Evolutionary conservation across 768 basidiomycete species (phyloP), one percentile per base, ranked within the genome.

Genomic region (Macrolepiota dolichaula): DNA sequence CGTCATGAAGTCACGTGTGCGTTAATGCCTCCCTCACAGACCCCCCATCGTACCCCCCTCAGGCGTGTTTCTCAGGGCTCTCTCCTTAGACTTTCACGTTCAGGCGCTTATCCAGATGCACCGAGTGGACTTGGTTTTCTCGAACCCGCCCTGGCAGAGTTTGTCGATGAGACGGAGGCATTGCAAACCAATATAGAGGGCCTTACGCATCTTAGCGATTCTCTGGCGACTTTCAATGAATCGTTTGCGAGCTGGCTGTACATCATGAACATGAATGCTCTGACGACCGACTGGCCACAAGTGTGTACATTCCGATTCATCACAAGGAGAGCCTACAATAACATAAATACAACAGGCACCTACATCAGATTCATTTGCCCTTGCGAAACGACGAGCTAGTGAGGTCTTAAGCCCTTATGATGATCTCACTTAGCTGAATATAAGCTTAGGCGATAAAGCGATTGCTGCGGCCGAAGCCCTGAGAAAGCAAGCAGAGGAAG

Each of bases 211-310:
- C 82, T 98, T 63, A 86, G 88, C 71, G 79, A 87, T 50, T 87
- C 91, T 19, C 80, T 98, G 55, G 83, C 84, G 13, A 87, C 85
- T 4, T 96, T 96, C 79, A 97, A 97, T 71, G 95, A 98, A 73
- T 85, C 87, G 13, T 96, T 98, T 68, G 91, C 95, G 13, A 93
- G 91, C 69, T 96, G 87, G 83, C 74, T 96, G 11, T 96, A 95
- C 70, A 85, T 88, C 24, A 88, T 96, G 85, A 89, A 92, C 70
- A 96, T 98, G 93, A 94, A 96, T 69, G 87, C 93, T 2, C 81
- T 96, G 59, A 94, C 94, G n/a, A 87, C 87, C 0, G 95, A 97
- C 70, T 97, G 94, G 94, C 86, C 85, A 0, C 89, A 95, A 81
- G 93, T 88, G 63, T 61, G 79, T 63, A 2, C 66, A 17, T 29